Evolutionary conservation across 2,329 filamentous ascomycete genomes (phyloP), one percentile per base, ranked within the genome.

Genomic region (Aureobasidium sp.): DNA sequence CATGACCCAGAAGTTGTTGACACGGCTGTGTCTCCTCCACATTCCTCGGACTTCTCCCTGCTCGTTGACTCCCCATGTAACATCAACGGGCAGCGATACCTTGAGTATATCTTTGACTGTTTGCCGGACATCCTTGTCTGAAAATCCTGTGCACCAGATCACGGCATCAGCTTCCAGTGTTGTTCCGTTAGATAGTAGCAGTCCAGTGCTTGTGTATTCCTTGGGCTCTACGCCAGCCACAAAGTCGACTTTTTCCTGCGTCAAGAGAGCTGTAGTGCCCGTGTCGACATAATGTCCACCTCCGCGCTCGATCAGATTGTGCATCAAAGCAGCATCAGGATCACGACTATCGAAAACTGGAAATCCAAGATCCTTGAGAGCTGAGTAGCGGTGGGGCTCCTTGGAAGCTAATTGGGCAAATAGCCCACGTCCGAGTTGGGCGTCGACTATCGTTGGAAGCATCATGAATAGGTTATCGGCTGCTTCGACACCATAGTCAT

Each of bases 201-300:
- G 27, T 3, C 52, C 52, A 6, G 21, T 55, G 21, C 3, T 7
- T 42, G 52, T 55, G n/a, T 55, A 55, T 11, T 1, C 36, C 25
- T 37, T 37, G 15, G 52, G 52, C 30, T 55, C 52, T 11, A 42
- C 52, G 25, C 25, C 25, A 55, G 21, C 52, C 13, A 16, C 27
- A 16, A 55, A 42, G 36, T 3, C 15, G 7, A 21, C 16, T 7
- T 21, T 42, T 32, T 13, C 69, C 73, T 42, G 70, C 69, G 0
- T 71, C 70, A 77, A 65, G 15, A 75, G 62, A 30, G 68, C 66
- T 4, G 71, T 69, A 13, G 70, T 72, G 10, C 74, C 75, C 3
- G 75, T 65, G 45, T 78, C 75, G 9, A 76, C 68, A 63, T 76
- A 77, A 64, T 78, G 76, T 0, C 75, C 75, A 7, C 76, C 76